Evolutionary conservation across 163 green algal species (phyloP).

Genomic region (Smithsoniella earleae): DNA sequence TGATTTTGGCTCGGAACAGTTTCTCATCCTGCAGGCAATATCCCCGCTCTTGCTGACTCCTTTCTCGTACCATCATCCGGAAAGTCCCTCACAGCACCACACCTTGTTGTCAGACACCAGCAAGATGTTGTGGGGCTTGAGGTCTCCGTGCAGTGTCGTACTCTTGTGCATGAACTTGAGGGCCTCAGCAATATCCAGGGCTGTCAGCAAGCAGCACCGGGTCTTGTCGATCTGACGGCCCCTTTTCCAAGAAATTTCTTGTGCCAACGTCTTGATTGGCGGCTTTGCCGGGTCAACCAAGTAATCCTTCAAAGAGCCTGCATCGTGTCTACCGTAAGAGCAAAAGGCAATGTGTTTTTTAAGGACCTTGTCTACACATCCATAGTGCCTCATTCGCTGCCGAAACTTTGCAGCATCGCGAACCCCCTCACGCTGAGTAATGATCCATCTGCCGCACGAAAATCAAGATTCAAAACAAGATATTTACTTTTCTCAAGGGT

Average conservation of each 20-base stretch:
- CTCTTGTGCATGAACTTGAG: constrained; percentile 58
- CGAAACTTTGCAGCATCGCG: too few relatives aligned
- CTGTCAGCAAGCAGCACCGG: constrained; percentile 35
- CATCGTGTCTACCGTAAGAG: neutral
- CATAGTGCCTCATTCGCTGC: too few relatives aligned
- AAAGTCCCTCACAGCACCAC: neutral
- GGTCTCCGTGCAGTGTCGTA: constrained; percentile 50
- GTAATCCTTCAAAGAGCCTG: constrained; percentile 21
- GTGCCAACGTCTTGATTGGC: constrained; percentile 15
- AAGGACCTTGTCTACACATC: too few relatives aligned
- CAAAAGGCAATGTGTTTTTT: too few relatives aligned
- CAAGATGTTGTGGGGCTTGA: constrained; percentile 58
- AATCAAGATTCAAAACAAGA: too few relatives aligned
- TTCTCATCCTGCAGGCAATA: constrained; percentile 36
- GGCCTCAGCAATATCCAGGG: constrained; percentile 48
- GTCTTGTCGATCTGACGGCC: constrained; percentile 29
- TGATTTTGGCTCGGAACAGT: constrained; percentile 44
- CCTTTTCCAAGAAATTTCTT: constrained; percentile 26
- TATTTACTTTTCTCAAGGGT: too few relatives aligned
- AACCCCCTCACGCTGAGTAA: too few relatives aligned
- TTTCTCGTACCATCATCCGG: too few relatives aligned
- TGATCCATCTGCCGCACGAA: too few relatives aligned
- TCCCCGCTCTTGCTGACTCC: too few relatives aligned
- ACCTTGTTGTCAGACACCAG: constrained; percentile 31
- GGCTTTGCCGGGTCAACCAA: constrained; percentile 6